phyloP scores from a whole-genome alignment of 768 basidiomycete species.

The Rhodotorula taiwanensis region DNA sequence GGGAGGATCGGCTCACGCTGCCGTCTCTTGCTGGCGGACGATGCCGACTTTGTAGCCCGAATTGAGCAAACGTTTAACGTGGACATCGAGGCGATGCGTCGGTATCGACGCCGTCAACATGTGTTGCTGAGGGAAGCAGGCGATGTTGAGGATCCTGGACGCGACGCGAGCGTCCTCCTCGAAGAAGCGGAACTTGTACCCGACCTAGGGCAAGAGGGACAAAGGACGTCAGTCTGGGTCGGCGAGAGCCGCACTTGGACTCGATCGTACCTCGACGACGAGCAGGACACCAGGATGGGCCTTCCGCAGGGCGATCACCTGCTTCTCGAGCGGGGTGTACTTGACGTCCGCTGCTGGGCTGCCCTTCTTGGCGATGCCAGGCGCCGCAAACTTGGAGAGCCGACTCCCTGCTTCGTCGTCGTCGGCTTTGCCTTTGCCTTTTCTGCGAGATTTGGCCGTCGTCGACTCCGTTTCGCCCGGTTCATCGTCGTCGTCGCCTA shows the following conservation, averaged over 20 bases:
- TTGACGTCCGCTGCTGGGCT: constrained; percentile 17
- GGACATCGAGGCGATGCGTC: constrained; percentile 51
- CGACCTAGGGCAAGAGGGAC: constrained; percentile 46
- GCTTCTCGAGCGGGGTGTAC: constrained; percentile 71
- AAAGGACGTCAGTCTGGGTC: too few relatives aligned
- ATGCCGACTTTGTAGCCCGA: constrained; percentile 77
- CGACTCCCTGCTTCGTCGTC: constrained; percentile 20
- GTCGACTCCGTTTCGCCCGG: too few relatives aligned
- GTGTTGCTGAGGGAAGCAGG: constrained; percentile 64
- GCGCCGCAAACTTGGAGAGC: constrained; percentile 38
- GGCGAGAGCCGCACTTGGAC: too few relatives aligned
- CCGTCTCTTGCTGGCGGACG: constrained; percentile 74
- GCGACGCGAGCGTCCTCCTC: constrained; percentile 62
- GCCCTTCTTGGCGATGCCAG: constrained; percentile 7
- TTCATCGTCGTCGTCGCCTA: background rate
- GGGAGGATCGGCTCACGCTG: constrained; percentile 49
- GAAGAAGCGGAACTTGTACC: constrained; percentile 70
- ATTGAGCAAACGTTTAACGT: constrained; percentile 53
- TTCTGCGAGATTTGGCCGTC: background rate
- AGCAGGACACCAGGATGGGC: constrained; percentile 49
- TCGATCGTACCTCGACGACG: constrained; percentile 57
- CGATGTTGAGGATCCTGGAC: constrained; percentile 58
- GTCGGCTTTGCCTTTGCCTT: constrained; percentile 7
- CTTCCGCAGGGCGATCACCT: constrained; percentile 46
- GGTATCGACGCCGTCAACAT: constrained; percentile 71